Evolutionary conservation across 2,329 filamentous ascomycete genomes (phyloP), one percentile per base, ranked within the genome.

Genomic region (Arachnomyces sp.): DNA sequence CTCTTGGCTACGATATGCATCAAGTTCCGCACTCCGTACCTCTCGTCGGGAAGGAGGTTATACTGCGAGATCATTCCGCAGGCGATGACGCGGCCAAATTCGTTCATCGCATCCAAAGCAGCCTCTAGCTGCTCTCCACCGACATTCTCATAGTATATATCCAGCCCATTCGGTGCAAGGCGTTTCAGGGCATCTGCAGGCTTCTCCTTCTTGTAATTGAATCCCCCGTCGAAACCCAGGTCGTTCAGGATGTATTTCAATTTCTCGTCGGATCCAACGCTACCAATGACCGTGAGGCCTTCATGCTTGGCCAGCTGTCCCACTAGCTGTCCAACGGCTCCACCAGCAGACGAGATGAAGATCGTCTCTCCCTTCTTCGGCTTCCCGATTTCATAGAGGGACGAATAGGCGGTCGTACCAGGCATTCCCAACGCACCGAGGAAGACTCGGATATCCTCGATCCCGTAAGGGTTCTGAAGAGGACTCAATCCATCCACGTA

Each of bases 161-260:
- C 86, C 46, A 93, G 74, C 3, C 86, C 86, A 9, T 87, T 63
- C 1, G 86, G 85, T 0, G 84, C 84, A 13, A 92, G 72, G 43
- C 84, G 73, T 48, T 70, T 63, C 41, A 93, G 71, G 0, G 84
- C 86, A 8, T 82, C 80, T 1, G 64, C 56, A 0, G 85, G 74
- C 50, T 74, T 76, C 67, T 92, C 85, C 50, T 77, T 88, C 74
- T 92, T 90, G 73, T 93, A 93, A 72, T 93, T 92, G 52, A 90
- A 92, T 7, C 80, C 86, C 12, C 62, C 74, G 54, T 87, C 81
- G 56, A 87, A 88, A 17, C 72, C 71, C 28, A 88, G 73, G 36
- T 84, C 78, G 40, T 82, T 78, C 41, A 61, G 68, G 59, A 87
- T 83, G 60, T 80, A 92, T 14, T 84, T 77, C 16, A 88, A 71